A percentile compares a stretch with the other conserved stretches of the same genome.
phyloP scores from a whole-genome alignment of 2,329 filamentous ascomycete species.

The Clonostachys byssicola region DNA sequence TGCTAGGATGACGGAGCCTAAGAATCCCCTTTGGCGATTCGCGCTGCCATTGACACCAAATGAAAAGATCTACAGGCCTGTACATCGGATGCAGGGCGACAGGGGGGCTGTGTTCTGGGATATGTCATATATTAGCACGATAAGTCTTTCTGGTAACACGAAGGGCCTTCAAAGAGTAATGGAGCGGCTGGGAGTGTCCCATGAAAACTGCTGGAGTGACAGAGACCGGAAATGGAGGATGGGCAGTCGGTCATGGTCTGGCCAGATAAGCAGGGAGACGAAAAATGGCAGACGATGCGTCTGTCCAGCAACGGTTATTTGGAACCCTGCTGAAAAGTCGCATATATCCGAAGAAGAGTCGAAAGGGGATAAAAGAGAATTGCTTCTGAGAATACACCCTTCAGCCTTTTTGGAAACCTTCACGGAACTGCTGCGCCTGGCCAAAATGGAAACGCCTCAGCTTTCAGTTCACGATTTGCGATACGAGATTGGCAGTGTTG shows the following conservation, averaged over 20 bases:
- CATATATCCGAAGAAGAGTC: constrained; percentile 9
- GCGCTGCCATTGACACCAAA: constrained; percentile 80
- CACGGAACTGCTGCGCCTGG: constrained; percentile 52
- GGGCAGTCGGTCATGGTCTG: constrained; percentile 44
- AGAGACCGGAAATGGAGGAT: constrained; percentile 68
- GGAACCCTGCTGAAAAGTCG: constrained; percentile 49
- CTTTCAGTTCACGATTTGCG: constrained; percentile 65
- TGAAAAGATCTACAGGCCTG: constrained; percentile 84
- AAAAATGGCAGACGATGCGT: constrained; percentile 54
- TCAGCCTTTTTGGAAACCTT: constrained; percentile 71
- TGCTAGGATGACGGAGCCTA: constrained; percentile 79
- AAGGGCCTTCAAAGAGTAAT: constrained; percentile 63
- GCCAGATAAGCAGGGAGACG: constrained; percentile 44
- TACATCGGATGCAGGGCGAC: constrained; percentile 72
- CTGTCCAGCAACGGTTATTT: constrained; percentile 70
- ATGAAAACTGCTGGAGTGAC: constrained; percentile 56
- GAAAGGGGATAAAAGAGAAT: constrained; percentile 26
- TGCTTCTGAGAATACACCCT: constrained; percentile 78
- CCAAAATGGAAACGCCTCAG: constrained; percentile 56
- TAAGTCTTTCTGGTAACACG: constrained; percentile 67
- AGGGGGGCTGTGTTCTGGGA: constrained; percentile 87
- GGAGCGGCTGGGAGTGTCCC: constrained; percentile 57
- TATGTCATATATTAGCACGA: constrained; percentile 88
- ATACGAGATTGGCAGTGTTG: constrained; percentile 60
- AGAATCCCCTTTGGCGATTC: constrained; percentile 84